phyloP scores from a whole-genome alignment of 208 protist genomes.

The Leishmania braziliensis region DNA sequence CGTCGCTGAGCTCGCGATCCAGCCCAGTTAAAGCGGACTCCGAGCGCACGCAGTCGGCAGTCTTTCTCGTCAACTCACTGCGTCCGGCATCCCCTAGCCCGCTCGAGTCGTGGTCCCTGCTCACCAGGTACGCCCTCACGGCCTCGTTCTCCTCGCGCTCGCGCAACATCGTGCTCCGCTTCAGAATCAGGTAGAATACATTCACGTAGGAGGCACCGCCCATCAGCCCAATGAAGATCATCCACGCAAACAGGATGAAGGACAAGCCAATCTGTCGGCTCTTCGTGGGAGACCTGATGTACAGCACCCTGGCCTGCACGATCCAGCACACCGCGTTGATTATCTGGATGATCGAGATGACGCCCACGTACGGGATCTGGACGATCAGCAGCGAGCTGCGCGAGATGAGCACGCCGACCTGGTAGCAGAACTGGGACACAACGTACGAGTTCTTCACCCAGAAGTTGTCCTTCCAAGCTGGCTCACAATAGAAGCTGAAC shows the following conservation, averaged over 20 bases:
- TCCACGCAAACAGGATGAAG: slow-evolving; percentile 82
- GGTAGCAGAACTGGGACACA: slow-evolving; percentile 91
- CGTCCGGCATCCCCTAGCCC: not conserved
- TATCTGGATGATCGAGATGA: slow-evolving; percentile 87
- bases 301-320: slow-evolving; percentile 73
- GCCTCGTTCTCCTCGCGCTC: slow-evolving; percentile 34
- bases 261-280: slow-evolving; percentile 49
- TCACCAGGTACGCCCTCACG: slow-evolving; percentile 1
- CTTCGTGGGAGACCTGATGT: slow-evolving; percentile 49
- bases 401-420: slow-evolving; percentile 90
- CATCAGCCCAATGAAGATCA: slow-evolving; percentile 91
- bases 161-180: slow-evolving; percentile 36
- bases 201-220: slow-evolving; percentile 94
- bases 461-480: slow-evolving; percentile 43
- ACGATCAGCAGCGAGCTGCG: slow-evolving; percentile 76
- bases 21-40: not conserved
- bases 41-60: not conserved
- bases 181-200: slow-evolving; percentile 88
- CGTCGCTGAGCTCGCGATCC: not conserved
- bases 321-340: slow-evolving; percentile 89
- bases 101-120: not conserved
- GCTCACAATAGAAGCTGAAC: slow-evolving; percentile 69
- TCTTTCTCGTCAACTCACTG: not conserved
- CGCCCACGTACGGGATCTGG: slow-evolving; percentile 79
- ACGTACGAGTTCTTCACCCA: slow-evolving; percentile 80